Evolutionary conservation across 1,139 yeast species (phyloP).

Genomic region (Yamadazyma friedrichii): DNA sequence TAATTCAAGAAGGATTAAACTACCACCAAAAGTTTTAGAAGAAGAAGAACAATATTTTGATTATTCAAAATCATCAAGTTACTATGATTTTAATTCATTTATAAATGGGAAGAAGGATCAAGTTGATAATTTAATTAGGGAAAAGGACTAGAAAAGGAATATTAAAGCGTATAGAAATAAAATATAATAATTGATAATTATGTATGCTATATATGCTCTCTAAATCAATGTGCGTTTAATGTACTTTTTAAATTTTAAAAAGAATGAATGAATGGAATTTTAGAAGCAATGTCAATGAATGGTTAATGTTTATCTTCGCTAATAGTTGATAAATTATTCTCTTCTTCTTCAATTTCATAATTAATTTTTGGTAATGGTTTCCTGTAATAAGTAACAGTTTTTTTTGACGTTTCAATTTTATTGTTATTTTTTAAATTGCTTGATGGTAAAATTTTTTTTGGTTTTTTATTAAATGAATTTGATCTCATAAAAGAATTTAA

Average conservation of each 20-base stretch:
- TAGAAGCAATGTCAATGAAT: neutral
- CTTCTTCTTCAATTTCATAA: conserved; percentile 1
- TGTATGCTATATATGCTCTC: neutral
- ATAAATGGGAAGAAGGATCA: conserved; percentile 26
- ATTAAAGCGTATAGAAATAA: neutral
- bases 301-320: conserved; percentile 8
- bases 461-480: conserved; percentile 39
- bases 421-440: conserved; percentile 20
- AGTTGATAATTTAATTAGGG: neutral
- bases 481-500: conserved; percentile 24
- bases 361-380: conserved; percentile 2
- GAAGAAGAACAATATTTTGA: conserved; percentile 25
- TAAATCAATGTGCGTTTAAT: neutral
- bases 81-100: conserved; percentile 38
- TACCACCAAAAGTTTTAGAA: conserved; percentile 12
- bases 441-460: conserved; percentile 24
- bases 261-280: too few species aligned
- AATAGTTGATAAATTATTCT: conserved; percentile 12
- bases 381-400: conserved; percentile 56
- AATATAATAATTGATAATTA: neutral
- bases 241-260: neutral
- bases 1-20: conserved; percentile 20
- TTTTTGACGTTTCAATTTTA: conserved; percentile 49
- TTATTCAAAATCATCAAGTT: conserved; percentile 21
- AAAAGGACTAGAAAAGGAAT: neutral